Base-by-base conservation (phyloP, 805 yeast genomes). In the Cyberlindnera suaveolens region DNA sequence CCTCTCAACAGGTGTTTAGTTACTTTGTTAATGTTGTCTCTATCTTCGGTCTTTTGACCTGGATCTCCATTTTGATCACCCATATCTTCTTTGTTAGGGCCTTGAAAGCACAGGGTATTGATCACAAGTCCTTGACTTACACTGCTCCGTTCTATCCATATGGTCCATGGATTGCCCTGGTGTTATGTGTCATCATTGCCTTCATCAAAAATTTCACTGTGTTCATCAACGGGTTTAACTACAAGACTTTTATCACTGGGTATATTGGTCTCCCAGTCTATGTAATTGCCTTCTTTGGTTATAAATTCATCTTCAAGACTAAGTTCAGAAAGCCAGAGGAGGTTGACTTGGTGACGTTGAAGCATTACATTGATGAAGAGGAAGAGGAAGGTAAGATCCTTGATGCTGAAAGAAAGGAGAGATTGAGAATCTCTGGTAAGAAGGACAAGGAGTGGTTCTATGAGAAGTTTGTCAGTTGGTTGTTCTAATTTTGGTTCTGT, bases 21-120 rank as follows among this genome's bases (percentile, higher is more conserved):
- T 82, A 82, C 60, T 81, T 85, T 53, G 87, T 85, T 47, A 85
- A 82, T 52, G 82, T 82, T 46, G 88, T 82, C 36, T 78, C 91
- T 17, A 80, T 85, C 52, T 78, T 83, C 44, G 90, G 90, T 49
- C 68, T 85, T 45, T 62, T 85, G 53, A 81, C 87, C 41, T 85
- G 91, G 90, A 69, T 80, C 36, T 74, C 85, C 41, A 83, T 85
- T 52, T 64, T 82, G 46, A 68, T 80, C 46, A 79, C 88, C 23
- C 85, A 80, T 63, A 68, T 85, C 41, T 71, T 75, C 52, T 85
- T 85, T 65, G 70, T 70, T 68, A 68, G 66, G 48, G 91, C 90
- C 1, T 67, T 78, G 48, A 73, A 68, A 55, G 87, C 77, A 3
- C 91, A 84, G 64, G 86, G 86, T 16, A 60, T 79, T 42, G 75